These are phyloP conservation scores for Phytophthora boehmeriae DNA, from an alignment of 352 stramenopile genomes.

Conservation along the genomic window DNA sequence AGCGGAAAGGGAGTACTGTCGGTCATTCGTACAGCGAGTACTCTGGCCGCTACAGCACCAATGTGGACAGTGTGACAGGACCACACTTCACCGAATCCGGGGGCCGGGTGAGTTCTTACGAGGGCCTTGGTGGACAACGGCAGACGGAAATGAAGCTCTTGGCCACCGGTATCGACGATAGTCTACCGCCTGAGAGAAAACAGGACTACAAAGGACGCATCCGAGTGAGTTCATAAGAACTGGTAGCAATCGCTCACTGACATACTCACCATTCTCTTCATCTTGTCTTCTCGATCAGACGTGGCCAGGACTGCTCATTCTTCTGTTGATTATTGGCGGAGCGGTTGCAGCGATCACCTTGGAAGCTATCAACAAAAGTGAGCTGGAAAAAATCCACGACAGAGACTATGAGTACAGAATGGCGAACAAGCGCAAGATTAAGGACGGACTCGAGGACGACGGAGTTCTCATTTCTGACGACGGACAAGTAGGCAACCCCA, in stretches of 20 bases:
- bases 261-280: neutral
- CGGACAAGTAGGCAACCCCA: conserved; percentile 58
- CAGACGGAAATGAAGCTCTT: conserved; percentile 69
- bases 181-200: conserved; percentile 38
- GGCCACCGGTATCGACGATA: conserved; percentile 42
- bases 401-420: conserved; percentile 4
- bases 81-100: conserved; percentile 4
- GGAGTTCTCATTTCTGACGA: conserved; percentile 53
- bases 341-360: neutral
- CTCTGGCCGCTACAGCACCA: conserved; percentile 5
- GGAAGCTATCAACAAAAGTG: conserved; percentile 7
- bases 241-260: neutral
- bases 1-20: neutral
- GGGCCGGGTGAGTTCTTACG: neutral
- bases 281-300: conserved; percentile 26
- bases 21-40: conserved; percentile 9
- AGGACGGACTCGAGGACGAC: conserved; percentile 40
- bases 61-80: conserved; percentile 1
- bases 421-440: conserved; percentile 42
- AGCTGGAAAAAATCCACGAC: conserved; percentile 9
- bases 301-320: conserved; percentile 59
- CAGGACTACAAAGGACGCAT: conserved; percentile 82
- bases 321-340: conserved; percentile 32
- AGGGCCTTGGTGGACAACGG: conserved; percentile 13
- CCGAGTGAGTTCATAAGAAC: conserved; percentile 8